Evolutionary conservation across 306 rosid species (phyloP).

Genomic region (Nissolia schottii): DNA sequence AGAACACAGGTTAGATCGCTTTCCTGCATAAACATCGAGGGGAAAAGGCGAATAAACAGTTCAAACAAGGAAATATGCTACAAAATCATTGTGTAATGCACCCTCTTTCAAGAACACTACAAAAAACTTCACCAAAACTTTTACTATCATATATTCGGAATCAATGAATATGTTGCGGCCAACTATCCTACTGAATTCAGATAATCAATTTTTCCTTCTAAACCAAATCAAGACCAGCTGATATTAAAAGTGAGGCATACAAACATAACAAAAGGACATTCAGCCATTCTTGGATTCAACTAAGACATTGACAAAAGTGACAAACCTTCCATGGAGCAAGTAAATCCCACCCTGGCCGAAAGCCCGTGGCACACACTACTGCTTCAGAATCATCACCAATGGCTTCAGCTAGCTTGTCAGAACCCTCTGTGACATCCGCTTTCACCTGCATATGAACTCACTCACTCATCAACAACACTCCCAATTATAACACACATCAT

Average conservation of each 20-base stretch:
- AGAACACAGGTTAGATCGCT: not conserved
- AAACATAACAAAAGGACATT: not conserved
- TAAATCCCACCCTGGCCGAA: conserved; percentile 81
- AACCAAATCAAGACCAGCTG: not conserved
- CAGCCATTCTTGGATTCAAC: not conserved
- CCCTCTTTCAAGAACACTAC: not conserved
- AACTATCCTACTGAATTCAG: not conserved
- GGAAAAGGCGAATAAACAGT: not conserved
- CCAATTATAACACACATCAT: not conserved
- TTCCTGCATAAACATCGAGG: not conserved
- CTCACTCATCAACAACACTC: not conserved
- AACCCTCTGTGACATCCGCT: conserved; percentile 92
- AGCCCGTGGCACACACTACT: conserved; percentile 89
- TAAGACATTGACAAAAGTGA: not conserved
- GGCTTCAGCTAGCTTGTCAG: conserved; percentile 76
- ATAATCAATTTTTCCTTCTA: not conserved
- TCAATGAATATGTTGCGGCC: not conserved
- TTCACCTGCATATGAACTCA: conserved; percentile 52
- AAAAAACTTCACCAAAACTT: conserved; percentile 6
- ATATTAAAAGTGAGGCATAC: conserved; percentile 1
- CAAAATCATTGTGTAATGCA: not conserved
- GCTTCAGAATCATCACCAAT: conserved; percentile 84
- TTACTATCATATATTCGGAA: not conserved
- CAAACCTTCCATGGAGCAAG: conserved; percentile 96
- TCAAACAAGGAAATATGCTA: not conserved